phyloP scores from a whole-genome alignment of 306 rosid species.

The Cajanus cajan region DNA sequence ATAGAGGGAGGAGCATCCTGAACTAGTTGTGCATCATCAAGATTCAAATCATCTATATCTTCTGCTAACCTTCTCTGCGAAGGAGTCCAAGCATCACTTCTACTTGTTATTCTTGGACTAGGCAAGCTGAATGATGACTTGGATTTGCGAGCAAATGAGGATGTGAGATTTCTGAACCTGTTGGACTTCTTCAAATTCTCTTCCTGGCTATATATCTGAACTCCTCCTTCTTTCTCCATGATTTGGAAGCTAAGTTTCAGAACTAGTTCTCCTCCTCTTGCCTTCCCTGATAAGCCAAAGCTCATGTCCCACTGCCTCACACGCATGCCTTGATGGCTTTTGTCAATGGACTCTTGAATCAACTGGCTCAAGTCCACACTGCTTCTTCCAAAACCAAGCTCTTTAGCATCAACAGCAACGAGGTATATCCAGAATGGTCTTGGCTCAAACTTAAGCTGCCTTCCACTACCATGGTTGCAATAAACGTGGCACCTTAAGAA shows the following conservation, averaged over 20 bases:
- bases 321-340: conserved; percentile 54
- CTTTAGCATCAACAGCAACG: conserved; percentile 78
- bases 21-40: conserved; percentile 64
- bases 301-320: conserved; percentile 80
- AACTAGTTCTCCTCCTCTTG: conserved; percentile 75
- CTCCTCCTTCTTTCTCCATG: conserved; percentile 83
- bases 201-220: conserved; percentile 59
- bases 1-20: conserved; percentile 35
- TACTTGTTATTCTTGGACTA: conserved; percentile 64
- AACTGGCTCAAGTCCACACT: conserved; percentile 66
- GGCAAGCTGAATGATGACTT: conserved; percentile 81
- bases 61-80: conserved; percentile 39
- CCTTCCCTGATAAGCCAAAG: conserved; percentile 76
- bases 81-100: conserved; percentile 77
- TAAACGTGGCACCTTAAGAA: conserved; percentile 79
- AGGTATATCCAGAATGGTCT: conserved; percentile 72
- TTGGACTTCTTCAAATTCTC: conserved; percentile 42
- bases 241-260: conserved; percentile 84
- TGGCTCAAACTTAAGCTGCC: conserved; percentile 63
- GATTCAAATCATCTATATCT: conserved; percentile 65
- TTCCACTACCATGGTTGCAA: conserved; percentile 41
- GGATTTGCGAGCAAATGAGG: conserved; percentile 62
- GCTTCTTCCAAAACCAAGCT: conserved; percentile 72
- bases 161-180: conserved; percentile 37
- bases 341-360: conserved; percentile 76